These are phyloP conservation scores for Epichloe baconii DNA, from an alignment of 2,329 filamentous ascomycete genomes.

Conservation along the genomic window DNA sequence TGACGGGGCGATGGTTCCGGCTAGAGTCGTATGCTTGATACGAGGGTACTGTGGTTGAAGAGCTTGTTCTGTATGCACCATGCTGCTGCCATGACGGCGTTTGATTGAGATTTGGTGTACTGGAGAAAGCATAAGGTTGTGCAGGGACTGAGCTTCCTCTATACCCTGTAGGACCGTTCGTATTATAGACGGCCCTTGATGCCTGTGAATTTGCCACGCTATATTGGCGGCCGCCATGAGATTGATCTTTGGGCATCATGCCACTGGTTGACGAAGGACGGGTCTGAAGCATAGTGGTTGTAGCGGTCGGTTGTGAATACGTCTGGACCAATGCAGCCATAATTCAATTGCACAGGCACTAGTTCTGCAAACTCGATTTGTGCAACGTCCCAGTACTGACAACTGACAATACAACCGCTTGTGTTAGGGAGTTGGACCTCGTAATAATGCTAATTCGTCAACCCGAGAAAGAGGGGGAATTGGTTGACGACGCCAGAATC, in stretches of 20 bases:
- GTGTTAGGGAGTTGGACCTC: not conserved
- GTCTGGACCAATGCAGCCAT: conserved; percentile 82
- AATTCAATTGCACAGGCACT: conserved; percentile 21
- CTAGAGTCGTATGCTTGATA: conserved; percentile 13
- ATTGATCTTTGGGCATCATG: conserved; percentile 37
- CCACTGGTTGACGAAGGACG: conserved; percentile 43
- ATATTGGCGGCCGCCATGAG: conserved; percentile 39
- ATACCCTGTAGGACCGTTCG: conserved; percentile 31
- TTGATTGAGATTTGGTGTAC: conserved; percentile 51
- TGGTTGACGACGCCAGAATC: not conserved
- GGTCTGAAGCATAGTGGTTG: conserved; percentile 63
- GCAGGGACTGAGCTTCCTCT: conserved; percentile 46
- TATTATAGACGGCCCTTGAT: conserved; percentile 17
- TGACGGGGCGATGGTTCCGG: conserved; percentile 10
- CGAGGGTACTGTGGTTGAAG: conserved; percentile 30
- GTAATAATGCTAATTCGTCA: not conserved
- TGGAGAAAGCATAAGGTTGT: conserved; percentile 66
- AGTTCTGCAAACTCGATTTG: not conserved
- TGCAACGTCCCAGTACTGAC: not conserved
- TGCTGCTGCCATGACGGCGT: conserved; percentile 38
- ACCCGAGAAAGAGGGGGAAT: not conserved
- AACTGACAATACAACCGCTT: not conserved
- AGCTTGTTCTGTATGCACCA: conserved; percentile 32
- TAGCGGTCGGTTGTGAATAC: conserved; percentile 61
- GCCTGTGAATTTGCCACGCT: conserved; percentile 22